Base-by-base conservation (phyloP, 2,329 filamentous ascomycete genomes). In the Penicillium rolfsii region DNA sequence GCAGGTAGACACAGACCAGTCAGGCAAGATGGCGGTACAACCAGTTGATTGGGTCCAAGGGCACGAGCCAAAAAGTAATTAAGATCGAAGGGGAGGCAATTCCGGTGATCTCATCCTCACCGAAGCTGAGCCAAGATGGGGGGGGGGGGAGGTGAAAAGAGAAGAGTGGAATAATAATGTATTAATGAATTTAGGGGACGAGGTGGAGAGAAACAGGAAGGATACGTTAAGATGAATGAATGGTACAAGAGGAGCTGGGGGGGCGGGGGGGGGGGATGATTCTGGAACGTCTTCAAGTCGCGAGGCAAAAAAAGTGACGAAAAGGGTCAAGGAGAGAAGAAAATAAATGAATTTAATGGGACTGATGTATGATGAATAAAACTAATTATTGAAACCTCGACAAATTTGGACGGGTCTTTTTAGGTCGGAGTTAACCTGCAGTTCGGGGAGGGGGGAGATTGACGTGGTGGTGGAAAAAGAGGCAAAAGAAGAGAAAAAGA, bases 71-170 rank as follows among this genome's bases (percentile, higher is more conserved):
- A 45, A 55, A 38, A 49, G 19, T 58, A 48, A 36, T 63, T 63
- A 61, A 52, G 58, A 60, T 55, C 55, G 53, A 64, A 63, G 59
- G 57, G 58, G 61, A 63, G 63, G 60, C 61, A 61, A 63, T 57
- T 55, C 60, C 57, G 65, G 66, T 69, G 67, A 69, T 67, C 65
- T 62, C 62, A 66, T 66, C 36, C 58, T 63, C 61, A 59, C 61
- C 54, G 58, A 65, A 65, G 55, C 61, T 53, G 55, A 61, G 56
- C 58, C 55, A 59, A 58, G 57, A 57, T 45, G 33, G 41, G 26
- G 41, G n/a, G 52, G 35, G n/a, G 16, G 3, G 43, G 19, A 19
- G 5, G 26, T 16, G 45, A 26, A 46, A 53, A 46, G 53, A 46
- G 43, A 46, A 33, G 33, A 22, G 12, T 38, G 33, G 33, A n/a